Base-by-base conservation (phyloP, 495 filamentous ascomycete genomes). In the Tuber indicum region DNA sequence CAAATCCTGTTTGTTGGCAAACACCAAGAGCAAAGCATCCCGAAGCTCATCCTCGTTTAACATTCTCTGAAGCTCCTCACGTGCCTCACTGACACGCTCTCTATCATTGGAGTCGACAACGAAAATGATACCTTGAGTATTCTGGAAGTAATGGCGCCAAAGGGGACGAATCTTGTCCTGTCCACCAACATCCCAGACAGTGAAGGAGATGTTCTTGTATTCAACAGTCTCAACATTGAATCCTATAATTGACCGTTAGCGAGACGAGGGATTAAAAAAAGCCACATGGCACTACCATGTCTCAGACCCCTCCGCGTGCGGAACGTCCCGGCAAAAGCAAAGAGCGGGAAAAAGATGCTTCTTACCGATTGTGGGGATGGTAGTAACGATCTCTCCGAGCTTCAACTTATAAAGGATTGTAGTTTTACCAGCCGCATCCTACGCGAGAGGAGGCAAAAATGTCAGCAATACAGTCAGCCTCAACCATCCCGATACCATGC, bases 191-290 rank as follows among this genome's bases (percentile, higher is more conserved):
- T 99, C 96, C 96, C 96, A 99, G 86, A 99, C 96, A 85, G 96
- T 99, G 89, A 99, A 99, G 86, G 97, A 94, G 86, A 99, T 98
- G 90, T 99, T 98, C 91, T 97, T 97, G 89, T 98, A 99, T 86
- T 98, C 96, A 86, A 99, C 96, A 70, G 96, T 98, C 90, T 99
- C 96, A 85, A 99, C 96, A 89, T 99, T 99, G 90, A 99, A 99
- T 81, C 96, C 96, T 97, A 82, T 72, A 17, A 42, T 49, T 7
- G 14, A 66, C 58, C 12, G 14, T 66, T 66, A 66, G 58, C 58
- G 58, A 66, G 16, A 16, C 26, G 58, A 66, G 58, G 32, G 26
- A 36, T 66, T 66, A 17, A 36, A 16, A 36, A 19, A 14, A 74
- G 23, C 5, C 71, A 39, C 71, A 72, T 16, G 71, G 26, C 45